Evolutionary conservation across 768 basidiomycete species (phyloP).

Genomic region (Trametes villosa): DNA sequence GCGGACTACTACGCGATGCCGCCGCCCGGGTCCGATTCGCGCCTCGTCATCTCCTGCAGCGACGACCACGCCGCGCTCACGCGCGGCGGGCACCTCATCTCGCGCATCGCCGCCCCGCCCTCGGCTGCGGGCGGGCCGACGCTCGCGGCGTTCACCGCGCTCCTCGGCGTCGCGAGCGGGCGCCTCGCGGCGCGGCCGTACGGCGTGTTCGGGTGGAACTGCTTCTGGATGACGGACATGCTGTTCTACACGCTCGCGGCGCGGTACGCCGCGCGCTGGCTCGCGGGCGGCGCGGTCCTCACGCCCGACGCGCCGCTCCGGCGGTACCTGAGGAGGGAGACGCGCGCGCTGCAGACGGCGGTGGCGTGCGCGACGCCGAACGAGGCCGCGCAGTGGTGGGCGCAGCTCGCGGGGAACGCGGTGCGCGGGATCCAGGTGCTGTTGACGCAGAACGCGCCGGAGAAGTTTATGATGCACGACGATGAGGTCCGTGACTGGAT

Average conservation of each 20-base stretch:
- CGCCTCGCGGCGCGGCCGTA: neutral
- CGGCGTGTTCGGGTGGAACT: conserved; percentile 12
- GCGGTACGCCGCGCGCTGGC: conserved; percentile 1
- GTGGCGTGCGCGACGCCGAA: conserved; percentile 5
- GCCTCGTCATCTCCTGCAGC: neutral
- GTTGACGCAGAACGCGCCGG: neutral
- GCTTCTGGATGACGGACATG: conserved; percentile 16
- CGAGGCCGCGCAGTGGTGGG: conserved; percentile 3
- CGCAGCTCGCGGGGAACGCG: neutral
- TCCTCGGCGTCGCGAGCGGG: neutral
- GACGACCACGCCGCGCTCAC: conserved; percentile 12
- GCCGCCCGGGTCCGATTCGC: neutral
- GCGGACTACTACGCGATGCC: conserved; percentile 3
- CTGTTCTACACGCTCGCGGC: conserved; percentile 11
- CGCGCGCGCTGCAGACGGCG: conserved; percentile 2
- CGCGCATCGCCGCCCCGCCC: neutral
- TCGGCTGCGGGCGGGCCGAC: neutral
- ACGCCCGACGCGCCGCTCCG: conserved; percentile 7
- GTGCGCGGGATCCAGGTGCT: conserved; percentile 12
- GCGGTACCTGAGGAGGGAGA: conserved; percentile 6
- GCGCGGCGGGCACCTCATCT: neutral
- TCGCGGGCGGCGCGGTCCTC: neutral
- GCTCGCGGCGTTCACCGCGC: conserved; percentile 4
- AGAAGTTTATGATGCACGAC: conserved; percentile 8
- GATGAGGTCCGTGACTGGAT: conserved; percentile 12